Evolutionary conservation across 2,329 filamentous ascomycete genomes (phyloP), one percentile per base, ranked within the genome.

Genomic region (Colletotrichum graminicola): DNA sequence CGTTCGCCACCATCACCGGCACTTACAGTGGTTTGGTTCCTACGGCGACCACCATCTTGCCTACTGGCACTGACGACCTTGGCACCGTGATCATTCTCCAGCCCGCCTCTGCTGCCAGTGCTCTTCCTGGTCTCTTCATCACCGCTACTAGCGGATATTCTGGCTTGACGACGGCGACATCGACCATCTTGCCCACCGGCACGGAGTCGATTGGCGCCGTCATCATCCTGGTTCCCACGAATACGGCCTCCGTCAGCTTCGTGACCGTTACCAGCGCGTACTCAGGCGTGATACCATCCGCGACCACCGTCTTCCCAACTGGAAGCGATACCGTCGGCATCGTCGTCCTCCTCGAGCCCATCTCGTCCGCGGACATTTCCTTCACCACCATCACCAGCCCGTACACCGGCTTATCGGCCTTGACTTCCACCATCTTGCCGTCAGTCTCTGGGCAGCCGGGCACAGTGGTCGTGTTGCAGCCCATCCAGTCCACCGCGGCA

Each of bases 141-240:
- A 62, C 60, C 11, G n/a, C 54, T 10, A 67, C 64, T 32, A 62
- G 45, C 6, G 64, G 64, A 2, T 67, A 67, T 39, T 39, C 55
- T 5, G 64, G 64, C 21, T 26, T 18, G 7, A 49, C 41, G 16
- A 36, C 56, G 7, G 45, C 56, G 10, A 67, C 64, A 5, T 54
- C 56, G 18, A 67, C 64, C 8, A n/a, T 71, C 21, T n/a, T 67
- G 18, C 63, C 67, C 5, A 71, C 63, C 5, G 67, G 63, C 32
- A 71, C 67, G 0, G 41, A 62, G 6, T 61, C 49, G 1, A 32
- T 41, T 3, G 67, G 67, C 6, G 59, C 56, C 7, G 16, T 71
- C 26, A 29, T 71, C 32, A 29, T 71, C 7, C 26, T 62, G 8
- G 63, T 61, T 29, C 67, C 67, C 1, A 67, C 59, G 23, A 43